Evolutionary conservation across 345 rosid genomes (phyloP), one percentile per base, ranked within the genome.

Genomic region (Lepidium sativum): DNA sequence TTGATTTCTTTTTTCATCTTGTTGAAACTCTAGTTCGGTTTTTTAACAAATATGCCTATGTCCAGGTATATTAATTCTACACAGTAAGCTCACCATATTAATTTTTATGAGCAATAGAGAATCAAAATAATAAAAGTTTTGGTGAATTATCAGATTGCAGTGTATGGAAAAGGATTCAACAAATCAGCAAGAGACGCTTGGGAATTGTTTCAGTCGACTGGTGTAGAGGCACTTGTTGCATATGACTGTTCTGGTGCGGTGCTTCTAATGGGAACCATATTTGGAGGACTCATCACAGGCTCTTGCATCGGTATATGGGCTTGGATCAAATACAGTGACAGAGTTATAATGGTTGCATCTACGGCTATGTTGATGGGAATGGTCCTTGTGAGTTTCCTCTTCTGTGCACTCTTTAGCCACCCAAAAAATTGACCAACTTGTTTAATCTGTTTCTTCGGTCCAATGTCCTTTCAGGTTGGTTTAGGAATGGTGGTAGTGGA

Each of bases 21-120:
- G 96, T 94, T 64, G 99, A 94, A 77, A 94, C 99, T 47, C 99
- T 94, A 69, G 99, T 90, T 65, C 90, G 99, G 14, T 94, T 89
- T 60, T 94, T 94, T 58, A 94, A 90, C 85, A 94, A 86, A 79
- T 94, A 94, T 56, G 99, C 96, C 1, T 90, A 82, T 70, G 97
- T 90, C 58, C 99, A 83, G 99, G 97, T 94, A 86, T 31, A 74
- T 31, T 33, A 13, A 70, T 27, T 32, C 2, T 43, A 6, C 51
- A 54, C 16, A 37, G 43, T 56, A 73, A 52, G 13, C n/a, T 37
- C 14, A 51, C 52, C 12, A 33, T 60, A 13, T 53, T 2, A 3
- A 21, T 25, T 25, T 6, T 1, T 44, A 27, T 10, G 69, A 38
- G 43, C 25, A 62, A 43, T 63, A 35, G 3, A 9, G 43, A 61